Evolutionary conservation across 805 yeast genomes (phyloP).

Genomic region (Yamadazyma insecticola): DNA sequence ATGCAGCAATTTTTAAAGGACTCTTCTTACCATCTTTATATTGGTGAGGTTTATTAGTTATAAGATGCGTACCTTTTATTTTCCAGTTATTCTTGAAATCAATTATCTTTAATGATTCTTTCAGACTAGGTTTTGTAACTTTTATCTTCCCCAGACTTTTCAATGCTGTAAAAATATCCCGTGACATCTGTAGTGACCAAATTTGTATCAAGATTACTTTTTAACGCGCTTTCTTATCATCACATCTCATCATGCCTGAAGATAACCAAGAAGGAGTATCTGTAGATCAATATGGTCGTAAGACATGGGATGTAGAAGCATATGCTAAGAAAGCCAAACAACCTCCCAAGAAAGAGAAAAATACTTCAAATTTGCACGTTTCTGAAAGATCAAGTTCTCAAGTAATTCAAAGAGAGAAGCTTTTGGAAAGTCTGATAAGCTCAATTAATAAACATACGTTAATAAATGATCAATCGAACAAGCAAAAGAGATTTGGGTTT

Average conservation of each 20-base stretch:
- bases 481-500: constrained; percentile 73
- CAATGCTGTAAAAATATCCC: too few relatives aligned
- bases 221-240: not conserved
- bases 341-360: constrained; percentile 13
- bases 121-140: not conserved
- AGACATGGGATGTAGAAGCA: constrained; percentile 69
- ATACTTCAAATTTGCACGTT: constrained; percentile 2
- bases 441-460: constrained; percentile 33
- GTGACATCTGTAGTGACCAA: too few relatives aligned
- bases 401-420: constrained; percentile 26
- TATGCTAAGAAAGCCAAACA: constrained; percentile 40
- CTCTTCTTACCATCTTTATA: not conserved
- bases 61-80: constrained; percentile 37
- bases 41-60: constrained; percentile 18
- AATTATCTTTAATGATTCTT: not conserved
- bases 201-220: too few relatives aligned
- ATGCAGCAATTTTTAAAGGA: constrained; percentile 53
- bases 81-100: constrained; percentile 9
- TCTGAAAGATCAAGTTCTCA: constrained; percentile 10
- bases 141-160: too few relatives aligned
- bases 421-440: constrained; percentile 25
- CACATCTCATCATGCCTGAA: too few relatives aligned
- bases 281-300: constrained; percentile 53
- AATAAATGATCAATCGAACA: constrained; percentile 21
- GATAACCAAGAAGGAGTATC: constrained; percentile 5